Percentiles rank a stretch among this genome's conserved stretches.
Evolutionary conservation across 75 land plant species (phyloP).

Genomic region (Cunninghamia lanceolata): DNA sequence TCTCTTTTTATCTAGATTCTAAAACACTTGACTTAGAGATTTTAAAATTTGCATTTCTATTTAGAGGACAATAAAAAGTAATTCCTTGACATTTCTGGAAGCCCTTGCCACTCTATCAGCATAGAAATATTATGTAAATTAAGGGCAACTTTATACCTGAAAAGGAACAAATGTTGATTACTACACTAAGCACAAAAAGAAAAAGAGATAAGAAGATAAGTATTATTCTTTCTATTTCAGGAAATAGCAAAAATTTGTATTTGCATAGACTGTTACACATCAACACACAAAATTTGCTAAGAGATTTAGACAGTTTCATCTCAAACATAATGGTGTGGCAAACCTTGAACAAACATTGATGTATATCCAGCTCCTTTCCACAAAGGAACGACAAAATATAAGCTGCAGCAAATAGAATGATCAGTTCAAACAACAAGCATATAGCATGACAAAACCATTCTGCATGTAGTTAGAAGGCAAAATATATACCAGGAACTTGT

Average conservation of each 20-base stretch:
- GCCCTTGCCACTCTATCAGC: not conserved
- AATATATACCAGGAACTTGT: constrained; percentile 59
- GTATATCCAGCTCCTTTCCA: constrained; percentile 77
- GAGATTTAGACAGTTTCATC: not conserved
- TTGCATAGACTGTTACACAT: not conserved
- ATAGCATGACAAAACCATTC: constrained; percentile 3
- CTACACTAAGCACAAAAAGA: not conserved
- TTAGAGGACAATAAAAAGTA: not conserved
- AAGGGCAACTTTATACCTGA: not conserved
- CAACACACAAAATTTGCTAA: not conserved
- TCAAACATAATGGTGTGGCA: constrained; percentile 2
- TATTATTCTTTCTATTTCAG: not conserved
- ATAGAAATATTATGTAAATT: not conserved
- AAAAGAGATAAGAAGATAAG: not conserved
- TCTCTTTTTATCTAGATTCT: not conserved
- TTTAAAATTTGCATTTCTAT: not conserved
- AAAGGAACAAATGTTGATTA: not conserved
- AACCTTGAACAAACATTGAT: constrained; percentile 86
- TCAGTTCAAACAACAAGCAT: constrained; percentile 5
- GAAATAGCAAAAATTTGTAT: not conserved
- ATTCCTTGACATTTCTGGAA: not conserved
- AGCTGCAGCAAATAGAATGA: constrained; percentile 45
- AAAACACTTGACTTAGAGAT: not conserved
- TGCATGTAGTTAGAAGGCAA: not conserved
- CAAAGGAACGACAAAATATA: constrained; percentile 85